Evolutionary conservation across 768 basidiomycete species (phyloP), one percentile per base, ranked within the genome.

Genomic region (Boletellus ananas): DNA sequence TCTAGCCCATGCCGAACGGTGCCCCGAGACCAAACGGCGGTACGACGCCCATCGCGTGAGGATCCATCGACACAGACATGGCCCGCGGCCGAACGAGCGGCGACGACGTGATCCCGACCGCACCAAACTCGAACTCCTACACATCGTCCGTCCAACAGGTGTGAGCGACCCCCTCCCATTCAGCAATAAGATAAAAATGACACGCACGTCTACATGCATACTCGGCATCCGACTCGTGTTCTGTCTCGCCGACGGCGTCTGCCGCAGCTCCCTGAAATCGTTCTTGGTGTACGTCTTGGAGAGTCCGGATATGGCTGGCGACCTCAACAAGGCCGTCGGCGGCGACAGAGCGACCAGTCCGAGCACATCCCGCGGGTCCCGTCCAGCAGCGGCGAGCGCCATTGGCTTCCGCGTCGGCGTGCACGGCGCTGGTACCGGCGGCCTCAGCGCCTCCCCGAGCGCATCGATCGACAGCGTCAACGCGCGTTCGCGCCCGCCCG

Each of bases 221-320:
- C 90, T 92, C 10, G 90, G 90, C 39, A 92, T 73, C 59, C 90
- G 75, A 68, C 90, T 92, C 48, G 89, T 92, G 60, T 92, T 93
- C 64, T 89, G 79, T 58, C 87, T 79, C 55, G 84, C 79, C 10
- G 80, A 78, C 29, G 87, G 78, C 36, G 73, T 70, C 65, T 84
- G 83, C 43, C 90, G 73, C 56, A 90, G 71, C 61, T 87, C 79
- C 46, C 90, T 76, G 58, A 93, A 93, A 65, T 92, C 90, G 58
- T 93, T 90, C 62, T 79, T 85, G 18, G 64, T 66, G 56, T 93
- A 93, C 52, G 79, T 90, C 70, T 91, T 93, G 11, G 90, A 91
- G 23, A 93, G 74, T 16, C 86, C 87, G 0, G 85, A 86, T 20
- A 83, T 80, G 0, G 82, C 83, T 0, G 87, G 85, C 0, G 84